Base-by-base conservation (phyloP, 192 early-diverging fungal species). In the Entophlyctis luteolus region DNA sequence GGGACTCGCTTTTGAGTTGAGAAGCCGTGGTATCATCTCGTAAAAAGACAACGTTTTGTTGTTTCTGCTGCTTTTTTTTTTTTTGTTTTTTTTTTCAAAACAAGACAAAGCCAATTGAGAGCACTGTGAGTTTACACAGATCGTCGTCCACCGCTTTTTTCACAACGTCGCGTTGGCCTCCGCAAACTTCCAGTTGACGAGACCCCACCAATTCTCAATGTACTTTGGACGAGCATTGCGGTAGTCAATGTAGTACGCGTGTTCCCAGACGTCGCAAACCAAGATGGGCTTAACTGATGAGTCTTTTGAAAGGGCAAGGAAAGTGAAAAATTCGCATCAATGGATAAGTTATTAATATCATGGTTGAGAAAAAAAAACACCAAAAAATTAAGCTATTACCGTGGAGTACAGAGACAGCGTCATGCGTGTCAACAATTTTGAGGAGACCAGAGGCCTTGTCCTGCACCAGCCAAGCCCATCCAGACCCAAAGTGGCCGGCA, bases 391-490 rank as follows among this genome's bases (percentile, higher is more conserved):
- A n/a, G n/a, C n/a, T n/a, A n/a, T 23, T 0, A 72, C 70, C 73
- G 35, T 53, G 53, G 33, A 76, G 23, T 23, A 75, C 65, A 27
- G 65, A 76, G 22, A 48, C 67, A 12, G 75, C 75, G 32, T 77
- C 72, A 62, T 73, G 72, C 49, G 75, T 77, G 36, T 73, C 67
- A 33, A 77, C 57, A 53, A 77, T 59, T 69, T 75, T 71, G 35
- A 77, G 55, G 37, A 65, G 49, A n/a, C 75, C 75, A 28, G 66
- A 35, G 42, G 66, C 45, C 45, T 63, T 76, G n/a, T 77, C 69
- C 38, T 69, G 72, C 27, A 77, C 75, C 5, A 77, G 59, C 75
- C 75, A 77, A n/a, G 72, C 75, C 75, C 75, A 77, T 4, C 75
- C 75, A 28, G 75, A 77, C 31, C 75, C 75, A 63, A 77, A 77